Evolutionary conservation across 345 rosid genomes (phyloP).

Genomic region (Rhodamnia argentea): DNA sequence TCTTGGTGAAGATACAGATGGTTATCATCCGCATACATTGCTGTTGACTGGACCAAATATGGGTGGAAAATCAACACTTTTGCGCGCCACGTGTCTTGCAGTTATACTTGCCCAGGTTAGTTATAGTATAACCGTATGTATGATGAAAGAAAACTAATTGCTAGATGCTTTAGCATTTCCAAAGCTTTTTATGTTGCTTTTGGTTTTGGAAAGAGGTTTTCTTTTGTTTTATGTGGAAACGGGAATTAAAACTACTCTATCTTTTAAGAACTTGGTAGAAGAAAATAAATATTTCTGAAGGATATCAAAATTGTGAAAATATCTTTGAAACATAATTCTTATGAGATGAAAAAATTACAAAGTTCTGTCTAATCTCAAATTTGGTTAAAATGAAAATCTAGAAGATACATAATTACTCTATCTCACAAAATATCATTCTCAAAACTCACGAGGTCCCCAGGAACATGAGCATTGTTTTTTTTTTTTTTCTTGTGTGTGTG

Average conservation of each 20-base stretch:
- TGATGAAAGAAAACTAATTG: background rate
- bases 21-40: conserved; percentile 43
- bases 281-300: background rate
- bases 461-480: background rate
- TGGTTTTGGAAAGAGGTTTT: background rate
- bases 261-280: background rate
- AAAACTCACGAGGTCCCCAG: background rate
- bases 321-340: background rate
- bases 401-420: background rate
- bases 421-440: background rate
- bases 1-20: conserved; percentile 54
- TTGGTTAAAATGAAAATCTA: background rate
- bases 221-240: background rate
- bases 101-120: conserved; percentile 84
- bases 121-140: background rate
- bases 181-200: background rate
- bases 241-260: background rate
- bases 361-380: background rate
- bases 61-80: conserved; percentile 97
- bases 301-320: background rate
- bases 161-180: background rate
- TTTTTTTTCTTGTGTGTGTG: background rate
- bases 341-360: background rate
- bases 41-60: conserved; percentile 93
- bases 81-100: conserved; percentile 85